Percentiles rank a stretch among this genome's conserved stretches.
Evolutionary conservation across 2,329 filamentous ascomycete genomes (phyloP).

Genomic region (Capronia coronata): DNA sequence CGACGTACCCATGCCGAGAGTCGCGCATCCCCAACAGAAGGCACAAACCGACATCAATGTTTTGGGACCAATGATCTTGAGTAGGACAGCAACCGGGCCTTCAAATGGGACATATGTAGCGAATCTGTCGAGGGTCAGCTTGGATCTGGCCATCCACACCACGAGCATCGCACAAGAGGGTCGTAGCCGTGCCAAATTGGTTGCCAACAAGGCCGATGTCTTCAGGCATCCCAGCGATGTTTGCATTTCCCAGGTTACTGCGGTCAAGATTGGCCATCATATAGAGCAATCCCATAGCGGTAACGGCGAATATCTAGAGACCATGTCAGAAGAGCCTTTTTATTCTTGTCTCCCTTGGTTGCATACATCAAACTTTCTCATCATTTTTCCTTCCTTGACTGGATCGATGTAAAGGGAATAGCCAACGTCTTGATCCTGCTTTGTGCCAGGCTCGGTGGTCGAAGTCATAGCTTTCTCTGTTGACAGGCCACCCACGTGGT

Average conservation of each 20-base stretch:
- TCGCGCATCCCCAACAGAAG: conserved; percentile 3
- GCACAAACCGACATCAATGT: conserved; percentile 45
- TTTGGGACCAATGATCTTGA: conserved; percentile 53
- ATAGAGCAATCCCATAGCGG: conserved; percentile 47
- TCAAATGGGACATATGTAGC: conserved; percentile 54
- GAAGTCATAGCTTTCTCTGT: neutral
- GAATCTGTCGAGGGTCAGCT: conserved; percentile 17
- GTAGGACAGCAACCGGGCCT: conserved; percentile 64
- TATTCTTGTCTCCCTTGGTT: too few species aligned
- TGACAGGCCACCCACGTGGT: neutral
- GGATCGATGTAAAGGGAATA: conserved; percentile 6
- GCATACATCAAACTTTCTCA: conserved; percentile 15
- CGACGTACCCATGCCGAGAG: neutral
- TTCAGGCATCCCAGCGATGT: conserved; percentile 57
- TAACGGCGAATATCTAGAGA: conserved; percentile 24
- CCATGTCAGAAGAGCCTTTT: neutral
- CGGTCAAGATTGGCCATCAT: conserved; percentile 58
- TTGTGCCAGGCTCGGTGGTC: neutral
- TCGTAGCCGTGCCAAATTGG: conserved; percentile 41
- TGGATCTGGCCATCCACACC: neutral
- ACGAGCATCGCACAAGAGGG: conserved; percentile 48
- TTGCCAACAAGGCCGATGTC: conserved; percentile 42
- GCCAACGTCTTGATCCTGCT: neutral
- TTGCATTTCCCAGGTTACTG: conserved; percentile 73
- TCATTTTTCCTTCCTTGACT: conserved; percentile 10